These are phyloP conservation scores for Barnettozyma pratensis DNA, from an alignment of 805 yeast species.

Conservation along the genomic window DNA sequence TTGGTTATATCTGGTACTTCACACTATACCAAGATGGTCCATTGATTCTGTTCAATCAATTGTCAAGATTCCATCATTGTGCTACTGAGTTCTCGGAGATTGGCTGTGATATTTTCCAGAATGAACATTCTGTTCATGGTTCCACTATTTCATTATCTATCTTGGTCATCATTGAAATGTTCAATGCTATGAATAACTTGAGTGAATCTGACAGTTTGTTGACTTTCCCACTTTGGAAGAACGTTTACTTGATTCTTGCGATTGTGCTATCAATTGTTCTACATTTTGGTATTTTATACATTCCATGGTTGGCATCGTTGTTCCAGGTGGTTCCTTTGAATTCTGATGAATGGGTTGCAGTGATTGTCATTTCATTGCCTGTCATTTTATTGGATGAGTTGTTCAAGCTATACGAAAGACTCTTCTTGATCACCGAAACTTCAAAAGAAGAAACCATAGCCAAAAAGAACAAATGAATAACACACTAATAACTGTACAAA, in stretches of 20 bases:
- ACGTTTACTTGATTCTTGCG: slow-evolving; percentile 33
- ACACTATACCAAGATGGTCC: slow-evolving; percentile 31
- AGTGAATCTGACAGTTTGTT: slow-evolving; percentile 34
- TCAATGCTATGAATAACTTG: slow-evolving; percentile 35
- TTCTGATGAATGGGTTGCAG: slow-evolving; percentile 32
- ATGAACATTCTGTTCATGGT: slow-evolving; percentile 24
- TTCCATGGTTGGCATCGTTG: slow-evolving; percentile 29
- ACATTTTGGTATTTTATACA: slow-evolving; percentile 29
- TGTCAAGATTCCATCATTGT: slow-evolving; percentile 34
- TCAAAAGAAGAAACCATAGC: not conserved
- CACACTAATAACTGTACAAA: too few species aligned
- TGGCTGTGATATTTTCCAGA: slow-evolving; percentile 30
- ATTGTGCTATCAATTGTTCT: slow-evolving; percentile 30
- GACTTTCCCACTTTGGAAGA: slow-evolving; percentile 34
- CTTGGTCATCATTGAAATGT: slow-evolving; percentile 36
- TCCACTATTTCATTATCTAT: slow-evolving; percentile 37
- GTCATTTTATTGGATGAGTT: slow-evolving; percentile 34
- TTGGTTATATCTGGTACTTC: slow-evolving; percentile 38
- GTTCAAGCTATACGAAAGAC: slow-evolving; percentile 31
- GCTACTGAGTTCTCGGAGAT: slow-evolving; percentile 26
- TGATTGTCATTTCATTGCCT: slow-evolving; percentile 30
- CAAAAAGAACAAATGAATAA: not conserved
- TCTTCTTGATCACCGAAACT: slow-evolving; percentile 7
- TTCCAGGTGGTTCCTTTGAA: slow-evolving; percentile 31
- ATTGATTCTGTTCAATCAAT: slow-evolving; percentile 28